Percentiles rank a stretch among this genome's conserved stretches.
These are phyloP conservation scores for Aureobasidium sp. DNA, from an alignment of 2,329 filamentous ascomycete species.

Conservation along the genomic window DNA sequence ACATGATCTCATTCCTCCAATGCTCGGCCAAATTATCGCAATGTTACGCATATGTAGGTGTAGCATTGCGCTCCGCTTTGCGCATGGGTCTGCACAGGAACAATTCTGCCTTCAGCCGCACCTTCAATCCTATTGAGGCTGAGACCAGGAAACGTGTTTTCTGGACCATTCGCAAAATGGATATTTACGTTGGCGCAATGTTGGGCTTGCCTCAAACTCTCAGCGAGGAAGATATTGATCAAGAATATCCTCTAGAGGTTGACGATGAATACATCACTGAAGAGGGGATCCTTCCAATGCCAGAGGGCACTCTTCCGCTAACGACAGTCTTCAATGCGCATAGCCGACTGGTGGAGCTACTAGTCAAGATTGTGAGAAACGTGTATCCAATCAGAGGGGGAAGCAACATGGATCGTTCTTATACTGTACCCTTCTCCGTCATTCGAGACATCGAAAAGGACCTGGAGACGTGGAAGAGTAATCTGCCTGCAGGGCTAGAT, in stretches of 20 bases:
- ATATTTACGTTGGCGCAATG: conserved; percentile 46
- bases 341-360: conserved; percentile 48
- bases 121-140: conserved; percentile 42
- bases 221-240: conserved; percentile 44
- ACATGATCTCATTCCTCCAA: conserved; percentile 48
- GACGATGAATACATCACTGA: conserved; percentile 47
- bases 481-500: conserved; percentile 66
- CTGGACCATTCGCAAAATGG: conserved; percentile 46
- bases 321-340: conserved; percentile 56
- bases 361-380: conserved; percentile 56
- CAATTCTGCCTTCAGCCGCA: conserved; percentile 30
- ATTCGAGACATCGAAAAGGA: conserved; percentile 59
- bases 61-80: conserved; percentile 43
- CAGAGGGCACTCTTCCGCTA: conserved; percentile 47
- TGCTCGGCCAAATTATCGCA: conserved; percentile 46
- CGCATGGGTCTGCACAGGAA: conserved; percentile 47
- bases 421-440: conserved; percentile 56
- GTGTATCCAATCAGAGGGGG: conserved; percentile 56
- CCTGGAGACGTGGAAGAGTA: conserved; percentile 56
- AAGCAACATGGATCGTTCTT: conserved; percentile 43
- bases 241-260: conserved; percentile 40
- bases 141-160: conserved; percentile 46
- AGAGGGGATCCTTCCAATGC: conserved; percentile 46
- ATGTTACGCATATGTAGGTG: conserved; percentile 47
- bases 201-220: conserved; percentile 43